Evolutionary conservation across 306 rosid species (phyloP).

Genomic region (Lupinus albus): DNA sequence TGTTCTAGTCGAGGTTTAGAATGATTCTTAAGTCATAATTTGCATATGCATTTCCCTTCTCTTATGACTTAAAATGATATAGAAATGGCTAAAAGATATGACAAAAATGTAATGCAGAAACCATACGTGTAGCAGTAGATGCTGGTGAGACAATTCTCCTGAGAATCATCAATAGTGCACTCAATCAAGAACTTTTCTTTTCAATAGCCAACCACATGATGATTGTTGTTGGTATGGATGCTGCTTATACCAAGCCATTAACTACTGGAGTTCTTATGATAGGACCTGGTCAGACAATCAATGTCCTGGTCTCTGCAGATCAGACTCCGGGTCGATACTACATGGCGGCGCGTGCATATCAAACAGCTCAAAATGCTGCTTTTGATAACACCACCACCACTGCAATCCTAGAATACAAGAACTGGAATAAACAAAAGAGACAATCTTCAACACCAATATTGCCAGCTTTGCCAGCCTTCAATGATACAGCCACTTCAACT

Average conservation of each 20-base stretch:
- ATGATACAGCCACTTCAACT: constrained; percentile 71
- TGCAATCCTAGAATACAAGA: constrained; percentile 78
- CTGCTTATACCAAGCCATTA: constrained; percentile 74
- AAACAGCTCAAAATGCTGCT: constrained; percentile 77
- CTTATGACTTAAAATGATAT: constrained; percentile 5
- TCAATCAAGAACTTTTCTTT: constrained; percentile 85
- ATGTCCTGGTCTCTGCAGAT: constrained; percentile 71
- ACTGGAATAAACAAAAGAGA: constrained; percentile 42
- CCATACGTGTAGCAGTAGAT: constrained; percentile 57
- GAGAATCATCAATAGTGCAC: constrained; percentile 76
- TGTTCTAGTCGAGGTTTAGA: constrained; percentile 76
- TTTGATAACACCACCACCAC: constrained; percentile 97
- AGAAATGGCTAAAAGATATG: constrained; percentile 3
- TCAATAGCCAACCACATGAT: constrained; percentile 75
- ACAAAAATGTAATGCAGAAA: constrained; percentile 55
- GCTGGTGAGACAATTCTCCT: constrained; percentile 71
- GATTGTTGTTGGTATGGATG: constrained; percentile 79
- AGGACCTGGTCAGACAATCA: constrained; percentile 90
- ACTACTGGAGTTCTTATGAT: constrained; percentile 65
- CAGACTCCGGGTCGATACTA: constrained; percentile 79
- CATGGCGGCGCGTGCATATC: constrained; percentile 71
- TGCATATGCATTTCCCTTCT: constrained; percentile 11
- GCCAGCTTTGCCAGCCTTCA: constrained; percentile 63
- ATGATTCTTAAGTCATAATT: constrained; percentile 12
- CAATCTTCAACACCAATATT: constrained; percentile 50